Evolutionary conservation across 495 filamentous ascomycete genomes (phyloP).

Genomic region (Podospora fimiseda): DNA sequence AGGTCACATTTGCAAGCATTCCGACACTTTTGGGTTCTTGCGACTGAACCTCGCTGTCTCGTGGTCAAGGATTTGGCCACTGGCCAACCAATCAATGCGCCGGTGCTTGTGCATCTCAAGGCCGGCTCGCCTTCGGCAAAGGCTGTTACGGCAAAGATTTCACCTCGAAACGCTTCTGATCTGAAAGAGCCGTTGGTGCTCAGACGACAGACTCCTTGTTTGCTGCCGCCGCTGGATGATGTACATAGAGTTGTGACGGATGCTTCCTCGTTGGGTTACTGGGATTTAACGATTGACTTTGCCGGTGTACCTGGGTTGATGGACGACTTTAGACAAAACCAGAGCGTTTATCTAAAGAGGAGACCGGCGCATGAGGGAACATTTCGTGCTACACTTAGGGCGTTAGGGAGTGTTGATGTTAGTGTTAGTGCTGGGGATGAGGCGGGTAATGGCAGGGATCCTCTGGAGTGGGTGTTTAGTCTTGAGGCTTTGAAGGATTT

Average conservation of each 20-base stretch:
- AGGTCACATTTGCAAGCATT: constrained; percentile 93
- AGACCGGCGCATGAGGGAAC: constrained; percentile 61
- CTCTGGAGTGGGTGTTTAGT: constrained; percentile 72
- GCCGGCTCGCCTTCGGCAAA: constrained; percentile 18
- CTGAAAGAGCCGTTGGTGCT: constrained; percentile 14
- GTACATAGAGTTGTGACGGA: constrained; percentile 61
- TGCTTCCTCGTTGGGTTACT: constrained; percentile 61
- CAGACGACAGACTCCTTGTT: constrained; percentile 58
- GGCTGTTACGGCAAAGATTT: constrained; percentile 5
- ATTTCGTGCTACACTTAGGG: constrained; percentile 69
- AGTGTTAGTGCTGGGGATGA: constrained; percentile 6
- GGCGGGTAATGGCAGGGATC: constrained; percentile 22
- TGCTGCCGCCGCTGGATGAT: constrained; percentile 71
- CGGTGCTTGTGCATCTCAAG: constrained; percentile 47
- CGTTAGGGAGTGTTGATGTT: constrained; percentile 40
- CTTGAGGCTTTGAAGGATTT: constrained; percentile 56
- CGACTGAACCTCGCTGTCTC: constrained; percentile 82
- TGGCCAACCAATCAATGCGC: constrained; percentile 65
- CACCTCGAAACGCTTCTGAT: too few species aligned
- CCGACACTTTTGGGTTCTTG: constrained; percentile 95
- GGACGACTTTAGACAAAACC: constrained; percentile 65
- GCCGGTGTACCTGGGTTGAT: constrained; percentile 54
- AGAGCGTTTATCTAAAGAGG: constrained; percentile 76
- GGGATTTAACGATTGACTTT: constrained; percentile 81
- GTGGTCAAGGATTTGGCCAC: constrained; percentile 79